These are phyloP conservation scores for Penicillium sp. DNA, from an alignment of 2,329 filamentous ascomycete species.

Conservation along the genomic window DNA sequence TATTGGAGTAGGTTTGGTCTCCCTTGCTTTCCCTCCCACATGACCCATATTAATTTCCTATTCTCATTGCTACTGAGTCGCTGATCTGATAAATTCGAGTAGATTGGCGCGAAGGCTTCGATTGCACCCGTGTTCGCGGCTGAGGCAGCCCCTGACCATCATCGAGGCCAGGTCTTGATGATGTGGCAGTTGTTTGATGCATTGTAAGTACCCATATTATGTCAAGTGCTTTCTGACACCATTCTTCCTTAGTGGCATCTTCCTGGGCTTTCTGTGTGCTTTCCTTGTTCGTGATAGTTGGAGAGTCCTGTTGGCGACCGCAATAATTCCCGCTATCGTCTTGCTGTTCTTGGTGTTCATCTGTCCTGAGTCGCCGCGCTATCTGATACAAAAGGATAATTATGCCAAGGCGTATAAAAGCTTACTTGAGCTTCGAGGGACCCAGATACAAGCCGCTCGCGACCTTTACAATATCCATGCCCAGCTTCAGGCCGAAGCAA, in stretches of 20 bases:
- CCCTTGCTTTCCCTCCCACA: too few species aligned
- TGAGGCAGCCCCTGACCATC: slow-evolving; percentile 21
- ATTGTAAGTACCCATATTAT: slow-evolving; percentile 12
- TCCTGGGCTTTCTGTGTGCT: background rate
- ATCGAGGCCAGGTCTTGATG: slow-evolving; percentile 25
- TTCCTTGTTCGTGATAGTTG: background rate
- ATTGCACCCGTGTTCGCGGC: slow-evolving; percentile 28
- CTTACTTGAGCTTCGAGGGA: background rate
- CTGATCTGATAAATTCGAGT: background rate
- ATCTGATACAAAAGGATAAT: background rate
- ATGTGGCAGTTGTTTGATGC: slow-evolving; percentile 29
- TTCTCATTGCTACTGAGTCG: too few species aligned
- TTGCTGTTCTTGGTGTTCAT: background rate
- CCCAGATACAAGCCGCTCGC: background rate
- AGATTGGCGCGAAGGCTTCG: slow-evolving; percentile 29
- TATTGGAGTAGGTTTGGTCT: slow-evolving; percentile 22
- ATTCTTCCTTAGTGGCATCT: background rate
- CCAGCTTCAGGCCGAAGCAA: background rate
- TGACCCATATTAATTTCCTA: too few species aligned
- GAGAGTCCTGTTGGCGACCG: background rate
- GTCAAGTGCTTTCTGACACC: background rate
- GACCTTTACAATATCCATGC: background rate
- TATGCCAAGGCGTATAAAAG: background rate
- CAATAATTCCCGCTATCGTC: background rate
- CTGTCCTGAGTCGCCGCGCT: background rate